Base-by-base conservation (phyloP, 2,329 filamentous ascomycete species). In the Mollisia scopiformis region DNA sequence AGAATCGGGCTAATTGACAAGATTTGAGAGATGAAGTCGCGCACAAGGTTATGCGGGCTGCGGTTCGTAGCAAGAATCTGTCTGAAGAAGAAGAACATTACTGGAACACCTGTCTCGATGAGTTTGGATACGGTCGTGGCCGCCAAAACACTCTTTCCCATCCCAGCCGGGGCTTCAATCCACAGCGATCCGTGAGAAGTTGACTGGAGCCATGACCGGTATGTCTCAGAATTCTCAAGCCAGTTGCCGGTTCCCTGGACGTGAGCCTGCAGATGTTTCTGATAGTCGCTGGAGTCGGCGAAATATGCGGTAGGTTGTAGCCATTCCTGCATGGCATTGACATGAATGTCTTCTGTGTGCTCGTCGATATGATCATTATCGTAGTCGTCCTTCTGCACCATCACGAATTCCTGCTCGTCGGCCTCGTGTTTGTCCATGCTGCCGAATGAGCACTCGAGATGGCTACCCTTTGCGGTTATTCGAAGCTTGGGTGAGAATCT, bases 111-210 rank as follows among this genome's bases (percentile, higher is more conserved):
- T 8, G 66, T 49, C 2, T 27, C 28, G 10, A 52, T 57, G 10
- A 72, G 62, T 19, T 68, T 61, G 27, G 65, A 55, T 23, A 73
- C 62, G 14, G 73, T 52, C 23, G 63, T 59, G 6, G 73, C 73
- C 5, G 74, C 73, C 30, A 75, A 58, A 0, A 75, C 76, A 2
- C 75, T 82, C 55, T 82, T 83, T 1, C 78, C 77, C 5, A 73
- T 69, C 0, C 78, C 78, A 1, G 78, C 74, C 1, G 80, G 78
- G 0, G 80, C 80, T 58, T 58, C 51, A 25, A 58, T 62, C 79
- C 78, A 82, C 0, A 82, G 61, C 37, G 80, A 73, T 6, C 77
- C 77, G 30, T 78, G 69, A 1, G 68, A 54, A 1, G 52, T 23
- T n/a, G n/a, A n/a, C 5, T 71, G 37, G 1, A 69, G 39, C 65